Percentiles rank a stretch among this genome's conserved stretches.
Evolutionary conservation across 208 protist genomes (phyloP).

Genomic region (Zelonia costaricensis): DNA sequence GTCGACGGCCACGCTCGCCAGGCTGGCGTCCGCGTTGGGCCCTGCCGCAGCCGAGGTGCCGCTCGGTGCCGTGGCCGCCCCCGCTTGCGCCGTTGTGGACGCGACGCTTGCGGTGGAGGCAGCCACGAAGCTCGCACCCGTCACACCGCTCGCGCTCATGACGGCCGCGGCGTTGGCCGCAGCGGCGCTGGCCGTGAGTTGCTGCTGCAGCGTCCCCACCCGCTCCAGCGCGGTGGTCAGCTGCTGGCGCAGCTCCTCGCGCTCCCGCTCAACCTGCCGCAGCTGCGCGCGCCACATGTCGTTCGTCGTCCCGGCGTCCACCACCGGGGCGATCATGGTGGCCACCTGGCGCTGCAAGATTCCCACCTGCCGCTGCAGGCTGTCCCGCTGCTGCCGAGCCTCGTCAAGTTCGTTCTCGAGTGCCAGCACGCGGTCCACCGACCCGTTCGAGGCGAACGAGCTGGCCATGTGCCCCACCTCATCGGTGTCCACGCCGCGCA

Average conservation of each 20-base stretch:
- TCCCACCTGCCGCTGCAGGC: slow-evolving; percentile 51
- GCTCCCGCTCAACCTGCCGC: slow-evolving; percentile 61
- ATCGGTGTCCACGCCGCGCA: slow-evolving; percentile 27
- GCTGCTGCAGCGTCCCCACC: slow-evolving; percentile 25
- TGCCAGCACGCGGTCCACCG: slow-evolving; percentile 54
- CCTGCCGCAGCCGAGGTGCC: neutral
- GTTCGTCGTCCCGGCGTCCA: slow-evolving; percentile 27
- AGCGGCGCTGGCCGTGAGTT: slow-evolving; percentile 6
- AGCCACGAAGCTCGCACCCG: no score
- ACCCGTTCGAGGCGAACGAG: slow-evolving; percentile 67
- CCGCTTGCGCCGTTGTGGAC: no score
- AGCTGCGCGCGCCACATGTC: slow-evolving; percentile 54
- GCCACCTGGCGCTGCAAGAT: slow-evolving; percentile 65
- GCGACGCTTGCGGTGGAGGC: no score
- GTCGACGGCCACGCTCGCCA: neutral
- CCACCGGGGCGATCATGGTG: slow-evolving; percentile 29
- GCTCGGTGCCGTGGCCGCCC: no score
- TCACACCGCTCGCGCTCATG: neutral
- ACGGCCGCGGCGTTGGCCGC: neutral
- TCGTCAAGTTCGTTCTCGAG: slow-evolving; percentile 78
- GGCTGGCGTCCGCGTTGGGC: neutral
- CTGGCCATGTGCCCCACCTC: slow-evolving; percentile 28
- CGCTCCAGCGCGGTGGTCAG: slow-evolving; percentile 40
- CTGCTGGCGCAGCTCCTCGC: slow-evolving; percentile 51
- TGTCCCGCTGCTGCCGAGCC: slow-evolving; percentile 53